phyloP scores from a whole-genome alignment of 148 eudicot genomes.

The Diospyros kaki region DNA sequence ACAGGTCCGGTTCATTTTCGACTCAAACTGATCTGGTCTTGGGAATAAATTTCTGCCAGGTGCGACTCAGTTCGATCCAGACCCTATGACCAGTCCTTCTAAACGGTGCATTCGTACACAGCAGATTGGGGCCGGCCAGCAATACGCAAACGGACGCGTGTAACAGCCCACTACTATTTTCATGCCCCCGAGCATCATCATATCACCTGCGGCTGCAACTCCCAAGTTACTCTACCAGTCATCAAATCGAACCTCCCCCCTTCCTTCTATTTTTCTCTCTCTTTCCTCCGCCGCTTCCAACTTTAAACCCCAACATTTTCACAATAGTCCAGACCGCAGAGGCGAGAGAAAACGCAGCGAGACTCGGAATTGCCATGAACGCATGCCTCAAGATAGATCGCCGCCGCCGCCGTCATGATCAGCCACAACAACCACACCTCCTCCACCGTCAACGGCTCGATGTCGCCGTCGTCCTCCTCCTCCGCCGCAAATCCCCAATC shows the following conservation, averaged over 20 bases:
- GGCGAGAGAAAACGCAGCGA: background rate
- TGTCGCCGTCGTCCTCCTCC: constrained; percentile 25
- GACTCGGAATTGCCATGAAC: constrained; percentile 18
- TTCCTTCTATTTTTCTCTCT: no score
- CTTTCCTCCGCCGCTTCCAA: no score
- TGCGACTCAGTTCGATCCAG: no score
- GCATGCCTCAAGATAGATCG: constrained; percentile 17
- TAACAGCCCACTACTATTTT: background rate
- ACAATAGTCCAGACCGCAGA: background rate
- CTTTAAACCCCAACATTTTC: background rate
- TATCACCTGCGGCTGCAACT: background rate
- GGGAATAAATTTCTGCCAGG: no score
- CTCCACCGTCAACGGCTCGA: constrained; percentile 12
- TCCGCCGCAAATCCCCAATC: constrained; percentile 4
- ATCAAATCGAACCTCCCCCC: no score
- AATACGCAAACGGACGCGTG: background rate
- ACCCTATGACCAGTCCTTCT: no score
- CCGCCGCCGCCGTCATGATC: constrained; percentile 16
- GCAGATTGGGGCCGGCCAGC: background rate
- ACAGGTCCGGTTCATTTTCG: no score
- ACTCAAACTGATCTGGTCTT: no score
- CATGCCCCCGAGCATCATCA: background rate
- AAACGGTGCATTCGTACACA: no score
- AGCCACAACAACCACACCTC: constrained; percentile 9
- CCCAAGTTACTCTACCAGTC: background rate